Evolutionary conservation across 768 basidiomycete genomes (phyloP), one percentile per base, ranked within the genome.

Genomic region (Lactifluus pinguis): DNA sequence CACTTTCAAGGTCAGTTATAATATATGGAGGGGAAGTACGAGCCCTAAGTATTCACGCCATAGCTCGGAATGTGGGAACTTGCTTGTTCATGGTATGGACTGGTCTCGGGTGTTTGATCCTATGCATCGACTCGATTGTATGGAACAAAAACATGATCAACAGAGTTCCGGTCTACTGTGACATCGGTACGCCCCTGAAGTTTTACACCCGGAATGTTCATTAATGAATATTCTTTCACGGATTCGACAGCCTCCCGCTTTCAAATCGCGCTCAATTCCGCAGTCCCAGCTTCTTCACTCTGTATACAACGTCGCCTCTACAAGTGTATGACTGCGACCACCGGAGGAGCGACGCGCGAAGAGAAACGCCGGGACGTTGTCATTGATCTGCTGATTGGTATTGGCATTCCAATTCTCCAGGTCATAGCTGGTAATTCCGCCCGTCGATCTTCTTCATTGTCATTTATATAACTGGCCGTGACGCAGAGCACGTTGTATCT

Each of bases 11-110:
- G 76, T 69, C 25, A 10, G 62, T 49, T 19, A 10, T 14, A 19
- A 1, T 1, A 1, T 47, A 39, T 11, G 7, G 6, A 25, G 39
- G 6, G 6, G 25, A 25, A 25, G 3, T 17, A 34, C 13, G 9
- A 7, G 10, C 17, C 15, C 50, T 30, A 11, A 53, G 2, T 9
- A 53, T 25, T 10, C 25, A 10, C 19, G 1, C 6, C 29, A 21
- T 17, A 77, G 84, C 84, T 36, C 83, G 82, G 80, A 86, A 88
- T 68, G 78, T 82, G 10, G 88, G 86, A 29, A 89, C 89, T 13
- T 83, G 88, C 62, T 72, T 83, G 45, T 85, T 81, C 74, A 90
- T 92, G 75, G 60, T 75, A 41, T 92, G 89, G 90, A 76, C 78
- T 9, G 81, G 78, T 1, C 54, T 82, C 8, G 75, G 74, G 15